phyloP scores from a whole-genome alignment of 2,329 filamentous ascomycete genomes.

The Calonectria henricotiae region DNA sequence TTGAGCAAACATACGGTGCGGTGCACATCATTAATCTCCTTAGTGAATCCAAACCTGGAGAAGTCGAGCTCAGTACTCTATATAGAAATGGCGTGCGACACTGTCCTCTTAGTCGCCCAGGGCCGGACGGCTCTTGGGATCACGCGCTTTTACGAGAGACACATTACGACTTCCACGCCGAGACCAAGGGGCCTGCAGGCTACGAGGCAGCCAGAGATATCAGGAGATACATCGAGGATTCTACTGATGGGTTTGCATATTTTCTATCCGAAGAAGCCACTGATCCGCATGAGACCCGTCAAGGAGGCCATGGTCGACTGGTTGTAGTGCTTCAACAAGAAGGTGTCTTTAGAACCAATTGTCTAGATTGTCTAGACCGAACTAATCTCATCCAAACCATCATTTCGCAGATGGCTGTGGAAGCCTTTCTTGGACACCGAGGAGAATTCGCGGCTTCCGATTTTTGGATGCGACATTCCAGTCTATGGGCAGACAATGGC shows the following conservation, averaged over 20 bases:
- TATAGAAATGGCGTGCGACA: constrained; percentile 85
- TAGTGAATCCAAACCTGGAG: constrained; percentile 89
- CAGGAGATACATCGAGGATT: constrained; percentile 82
- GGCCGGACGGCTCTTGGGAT: constrained; percentile 71
- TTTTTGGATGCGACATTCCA: constrained; percentile 94
- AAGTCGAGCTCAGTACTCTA: constrained; percentile 85
- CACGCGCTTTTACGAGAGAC: constrained; percentile 85
- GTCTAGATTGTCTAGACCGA: constrained; percentile 93
- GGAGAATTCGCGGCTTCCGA: constrained; percentile 80
- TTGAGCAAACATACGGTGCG: constrained; percentile 89
- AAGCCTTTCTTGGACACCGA: constrained; percentile 84
- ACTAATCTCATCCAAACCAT: constrained; percentile 98
- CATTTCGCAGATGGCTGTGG: constrained; percentile 93
- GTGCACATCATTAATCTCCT: constrained; percentile 95
- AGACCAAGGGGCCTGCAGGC: constrained; percentile 87
- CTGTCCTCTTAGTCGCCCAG: constrained; percentile 78
- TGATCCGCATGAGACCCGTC: constrained; percentile 64
- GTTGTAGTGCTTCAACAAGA: constrained; percentile 90
- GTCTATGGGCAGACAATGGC: constrained; percentile 97
- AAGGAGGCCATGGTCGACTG: constrained; percentile 63
- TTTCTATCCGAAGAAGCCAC: constrained; percentile 84
- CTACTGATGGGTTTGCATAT: constrained; percentile 92
- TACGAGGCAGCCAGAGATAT: constrained; percentile 95
- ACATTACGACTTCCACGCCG: constrained; percentile 96
- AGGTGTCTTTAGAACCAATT: constrained; percentile 96